phyloP scores from a whole-genome alignment of 192 early-diverging fungal species.

The Cetraspora pellucida region DNA sequence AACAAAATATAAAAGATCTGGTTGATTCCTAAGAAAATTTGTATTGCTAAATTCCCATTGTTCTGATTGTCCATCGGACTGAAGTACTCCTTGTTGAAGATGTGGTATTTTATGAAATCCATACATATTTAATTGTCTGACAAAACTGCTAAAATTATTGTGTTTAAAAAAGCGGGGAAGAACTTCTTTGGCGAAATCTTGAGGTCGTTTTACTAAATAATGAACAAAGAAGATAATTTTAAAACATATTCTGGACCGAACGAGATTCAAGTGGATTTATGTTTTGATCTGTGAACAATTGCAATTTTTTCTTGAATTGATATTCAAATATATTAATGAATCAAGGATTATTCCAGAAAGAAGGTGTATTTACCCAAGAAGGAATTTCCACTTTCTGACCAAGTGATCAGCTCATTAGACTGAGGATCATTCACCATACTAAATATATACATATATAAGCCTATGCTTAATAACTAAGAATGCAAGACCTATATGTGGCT shows the following conservation, averaged over 20 bases:
- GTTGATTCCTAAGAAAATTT: conserved; percentile 87
- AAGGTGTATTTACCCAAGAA: conserved; percentile 65
- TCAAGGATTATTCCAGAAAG: background rate
- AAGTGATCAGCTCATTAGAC: conserved; percentile 86
- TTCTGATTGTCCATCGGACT: conserved; percentile 75
- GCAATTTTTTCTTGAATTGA: background rate
- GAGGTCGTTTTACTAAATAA: conserved; percentile 60
- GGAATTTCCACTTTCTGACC: conserved; percentile 85
- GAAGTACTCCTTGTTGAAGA: conserved; percentile 85
- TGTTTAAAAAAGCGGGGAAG: conserved; percentile 90
- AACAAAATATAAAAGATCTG: conserved; percentile 86
- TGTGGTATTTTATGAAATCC: conserved; percentile 98
- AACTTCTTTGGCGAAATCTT: conserved; percentile 82
- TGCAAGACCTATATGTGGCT: background rate
- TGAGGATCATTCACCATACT: conserved; percentile 90
- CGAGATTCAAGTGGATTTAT: no score
- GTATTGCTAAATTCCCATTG: conserved; percentile 91
- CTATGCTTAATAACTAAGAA: background rate
- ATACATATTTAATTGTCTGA: conserved; percentile 93
- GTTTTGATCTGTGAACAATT: background rate
- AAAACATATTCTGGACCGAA: background rate
- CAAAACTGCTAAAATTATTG: conserved; percentile 89
- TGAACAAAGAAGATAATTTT: background rate
- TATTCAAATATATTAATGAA: background rate
- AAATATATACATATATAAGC: background rate